These are phyloP conservation scores for Hyphopichia pseudoburtonii DNA, from an alignment of 1,139 yeast genomes.

Conservation along the genomic window DNA sequence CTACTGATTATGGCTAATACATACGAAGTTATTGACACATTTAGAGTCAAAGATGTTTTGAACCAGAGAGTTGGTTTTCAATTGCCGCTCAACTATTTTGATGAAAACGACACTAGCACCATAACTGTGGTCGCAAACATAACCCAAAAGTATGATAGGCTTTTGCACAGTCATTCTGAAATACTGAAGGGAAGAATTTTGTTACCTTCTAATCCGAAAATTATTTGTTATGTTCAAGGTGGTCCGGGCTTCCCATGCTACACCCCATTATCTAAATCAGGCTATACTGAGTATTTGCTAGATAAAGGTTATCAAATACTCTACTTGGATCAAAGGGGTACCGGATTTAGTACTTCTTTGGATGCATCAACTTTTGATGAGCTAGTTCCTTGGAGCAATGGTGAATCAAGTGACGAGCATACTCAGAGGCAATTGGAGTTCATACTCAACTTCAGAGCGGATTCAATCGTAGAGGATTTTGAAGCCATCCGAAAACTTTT, in stretches of 20 bases:
- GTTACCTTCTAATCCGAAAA: constrained; percentile 29
- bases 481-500: constrained; percentile 43
- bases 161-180: constrained; percentile 14
- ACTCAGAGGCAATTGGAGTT: constrained; percentile 32
- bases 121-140: constrained; percentile 36
- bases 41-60: constrained; percentile 25
- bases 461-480: constrained; percentile 50
- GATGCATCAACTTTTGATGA: constrained; percentile 29
- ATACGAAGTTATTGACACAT: constrained; percentile 24
- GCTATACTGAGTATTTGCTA: constrained; percentile 37
- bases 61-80: constrained; percentile 26
- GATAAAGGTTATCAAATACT: constrained; percentile 48
- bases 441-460: constrained; percentile 49
- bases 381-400: constrained; percentile 16
- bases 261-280: constrained; percentile 34
- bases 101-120: constrained; percentile 9
- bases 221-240: constrained; percentile 52
- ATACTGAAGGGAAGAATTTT: constrained; percentile 7
- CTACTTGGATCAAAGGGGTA: constrained; percentile 58
- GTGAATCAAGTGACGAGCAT: constrained; percentile 16
- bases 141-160: constrained; percentile 29
- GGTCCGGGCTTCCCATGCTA: constrained; percentile 58
- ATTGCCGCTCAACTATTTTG: constrained; percentile 28
- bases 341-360: constrained; percentile 51
- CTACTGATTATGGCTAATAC: too few species aligned